Conservation (phyloP, 192 early-diverging fungal species). For the Chytriomyces sp. region DNA sequence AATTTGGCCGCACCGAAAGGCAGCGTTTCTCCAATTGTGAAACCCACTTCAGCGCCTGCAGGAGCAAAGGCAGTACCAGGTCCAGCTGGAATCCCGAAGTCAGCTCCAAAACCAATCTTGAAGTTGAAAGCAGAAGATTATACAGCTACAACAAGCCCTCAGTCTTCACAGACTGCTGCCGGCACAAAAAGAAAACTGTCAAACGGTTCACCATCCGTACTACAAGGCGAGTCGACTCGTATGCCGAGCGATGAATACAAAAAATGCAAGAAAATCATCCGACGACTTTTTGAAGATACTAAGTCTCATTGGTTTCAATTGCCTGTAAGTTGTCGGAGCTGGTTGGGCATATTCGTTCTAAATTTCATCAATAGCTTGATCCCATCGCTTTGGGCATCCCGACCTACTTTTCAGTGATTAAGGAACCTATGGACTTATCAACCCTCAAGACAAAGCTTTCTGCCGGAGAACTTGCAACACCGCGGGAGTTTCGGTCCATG, state of each 20-base stretch:
- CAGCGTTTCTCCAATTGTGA: too few relatives aligned
- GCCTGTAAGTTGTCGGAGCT: constrained; percentile 26
- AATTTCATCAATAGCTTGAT: constrained; percentile 70
- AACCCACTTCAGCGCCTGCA: too few relatives aligned
- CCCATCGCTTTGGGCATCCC: constrained; percentile 79
- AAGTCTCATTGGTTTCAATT: constrained; percentile 41
- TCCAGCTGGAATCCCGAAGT: too few relatives aligned
- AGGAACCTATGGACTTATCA: constrained; percentile 84
- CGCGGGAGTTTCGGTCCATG: constrained; percentile 69
- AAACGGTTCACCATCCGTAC: neutral
- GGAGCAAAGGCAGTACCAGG: too few relatives aligned
- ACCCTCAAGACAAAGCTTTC: constrained; percentile 76
- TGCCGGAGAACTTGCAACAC: constrained; percentile 54
- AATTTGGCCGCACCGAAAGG: too few relatives aligned
- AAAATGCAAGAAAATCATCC: constrained; percentile 37
- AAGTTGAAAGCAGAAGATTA: constrained; percentile 17
- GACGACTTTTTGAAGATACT: constrained; percentile 24
- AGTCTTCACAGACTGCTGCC: neutral
- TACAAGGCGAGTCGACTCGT: neutral
- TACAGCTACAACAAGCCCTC: neutral
- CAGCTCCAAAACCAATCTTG: neutral
- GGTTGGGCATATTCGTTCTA: neutral
- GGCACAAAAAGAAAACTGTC: constrained; percentile 13
- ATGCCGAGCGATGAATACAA: constrained; percentile 26
- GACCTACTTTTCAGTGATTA: constrained; percentile 82